Evolutionary conservation across 306 rosid genomes (phyloP).

Genomic region (Pyrus pyrifolia): DNA sequence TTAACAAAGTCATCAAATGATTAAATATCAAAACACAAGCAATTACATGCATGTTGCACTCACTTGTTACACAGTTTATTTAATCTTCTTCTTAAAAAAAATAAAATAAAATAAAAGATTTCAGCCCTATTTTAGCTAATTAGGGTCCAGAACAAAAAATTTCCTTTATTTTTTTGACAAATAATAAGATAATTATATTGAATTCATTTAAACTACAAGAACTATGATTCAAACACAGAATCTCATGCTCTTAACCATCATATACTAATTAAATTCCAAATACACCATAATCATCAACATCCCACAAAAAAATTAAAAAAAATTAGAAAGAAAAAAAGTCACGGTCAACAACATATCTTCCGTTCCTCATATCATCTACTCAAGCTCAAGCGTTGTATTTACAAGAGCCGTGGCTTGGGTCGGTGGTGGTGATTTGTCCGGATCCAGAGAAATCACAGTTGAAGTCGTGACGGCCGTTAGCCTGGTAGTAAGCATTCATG

Average conservation of each 20-base stretch:
- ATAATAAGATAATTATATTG: too few species aligned
- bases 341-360: not conserved
- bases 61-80: not conserved
- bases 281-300: not conserved
- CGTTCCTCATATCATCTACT: not conserved
- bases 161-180: too few species aligned
- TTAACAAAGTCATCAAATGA: not conserved
- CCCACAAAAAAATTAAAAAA: not conserved
- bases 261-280: not conserved
- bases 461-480: slow-evolving; percentile 46
- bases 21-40: not conserved
- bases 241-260: too few species aligned
- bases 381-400: not conserved
- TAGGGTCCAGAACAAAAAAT: too few species aligned
- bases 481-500: slow-evolving; percentile 70
- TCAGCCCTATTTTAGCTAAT: too few species aligned
- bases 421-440: slow-evolving; percentile 24
- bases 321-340: not conserved
- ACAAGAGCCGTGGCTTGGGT: slow-evolving; percentile 48
- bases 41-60: not conserved
- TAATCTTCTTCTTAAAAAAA: too few species aligned
- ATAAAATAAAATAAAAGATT: too few species aligned
- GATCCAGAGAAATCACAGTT: slow-evolving; percentile 64
- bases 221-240: too few species aligned
- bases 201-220: too few species aligned